Base-by-base conservation (phyloP, 2,329 filamentous ascomycete genomes). In the Curvularia verruculosa region DNA sequence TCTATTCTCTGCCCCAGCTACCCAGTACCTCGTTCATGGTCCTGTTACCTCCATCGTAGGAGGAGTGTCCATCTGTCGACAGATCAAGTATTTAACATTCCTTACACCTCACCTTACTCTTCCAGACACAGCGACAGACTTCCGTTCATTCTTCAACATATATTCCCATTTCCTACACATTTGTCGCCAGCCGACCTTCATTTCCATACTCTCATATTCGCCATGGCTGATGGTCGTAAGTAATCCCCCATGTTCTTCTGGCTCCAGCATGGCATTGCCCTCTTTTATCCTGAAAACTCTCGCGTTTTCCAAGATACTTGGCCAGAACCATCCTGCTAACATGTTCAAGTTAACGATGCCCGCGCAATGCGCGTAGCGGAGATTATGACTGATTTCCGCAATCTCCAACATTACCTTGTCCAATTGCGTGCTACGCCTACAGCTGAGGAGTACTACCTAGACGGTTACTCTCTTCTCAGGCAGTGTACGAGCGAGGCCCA, bases 331-430 rank as follows among this genome's bases (percentile, higher is more conserved):
- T 19, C 26, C 9, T 43, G 28, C 59, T 71, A 58, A 70, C 46
- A 56, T 39, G 4, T 18, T 39, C 54, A 15, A 88, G 86, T 87
- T 65, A 88, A 88, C 69, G 81, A 87, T 70, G 84, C 84, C 56
- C 84, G 86, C 68, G 85, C 86, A 48, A 79, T 88, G 72, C 82
- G 86, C 64, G 77, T 88, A 63, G 80, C 84, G 45, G 86, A 88
- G 73, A 82, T 88, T 69, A 85, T 88, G 78, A 82, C 82, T 61
- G 86, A 88, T 75, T 88, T 85, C 70, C 84, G 85, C 51, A 85
- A 84, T 54, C 75, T 87, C 3, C 83, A 87, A 61, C 74, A 83
- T 60, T 84, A 86, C 69, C 84, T 88, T 54, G 79, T 81, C 28
- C 79, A 84, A 58, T 80, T 85, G 56, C 80, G 81, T 56, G 78